These are phyloP conservation scores for Monosporascus sp. DNA, from an alignment of 2,329 filamentous ascomycete species.

Conservation along the genomic window DNA sequence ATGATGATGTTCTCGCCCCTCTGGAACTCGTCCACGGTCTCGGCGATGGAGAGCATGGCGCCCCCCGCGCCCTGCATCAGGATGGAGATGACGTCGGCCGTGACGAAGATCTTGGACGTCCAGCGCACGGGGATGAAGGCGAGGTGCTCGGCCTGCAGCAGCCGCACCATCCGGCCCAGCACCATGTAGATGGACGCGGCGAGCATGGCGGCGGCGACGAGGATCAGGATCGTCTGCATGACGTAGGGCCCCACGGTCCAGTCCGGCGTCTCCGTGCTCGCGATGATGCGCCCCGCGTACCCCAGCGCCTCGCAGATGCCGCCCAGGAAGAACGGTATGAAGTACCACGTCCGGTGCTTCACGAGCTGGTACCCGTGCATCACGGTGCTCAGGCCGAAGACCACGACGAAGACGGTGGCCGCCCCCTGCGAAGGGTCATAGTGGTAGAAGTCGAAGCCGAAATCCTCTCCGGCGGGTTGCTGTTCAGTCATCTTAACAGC, in stretches of 20 bases:
- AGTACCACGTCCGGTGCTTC: conserved; percentile 43
- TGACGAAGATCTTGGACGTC: conserved; percentile 43
- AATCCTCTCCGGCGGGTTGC: background rate
- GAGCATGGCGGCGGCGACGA: conserved; percentile 16
- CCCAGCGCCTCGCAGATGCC: conserved; percentile 38
- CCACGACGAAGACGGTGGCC: conserved; percentile 36
- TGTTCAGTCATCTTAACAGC: background rate
- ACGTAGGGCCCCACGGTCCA: conserved; percentile 14
- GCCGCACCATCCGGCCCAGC: conserved; percentile 26
- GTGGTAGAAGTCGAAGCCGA: conserved; percentile 30
- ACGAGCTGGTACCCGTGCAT: conserved; percentile 37
- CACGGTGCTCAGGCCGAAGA: conserved; percentile 36
- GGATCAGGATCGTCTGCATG: conserved; percentile 16
- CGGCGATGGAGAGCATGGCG: conserved; percentile 32
- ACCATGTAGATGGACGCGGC: conserved; percentile 34
- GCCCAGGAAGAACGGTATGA: conserved; percentile 48
- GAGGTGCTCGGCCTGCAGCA: conserved; percentile 12
- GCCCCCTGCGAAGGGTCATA: conserved; percentile 42
- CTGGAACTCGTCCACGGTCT: conserved; percentile 19
- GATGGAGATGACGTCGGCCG: conserved; percentile 40
- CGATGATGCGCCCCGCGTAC: conserved; percentile 1
- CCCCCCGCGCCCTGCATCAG: conserved; percentile 37
- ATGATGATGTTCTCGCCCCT: conserved; percentile 40
- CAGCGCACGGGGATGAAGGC: conserved; percentile 16
- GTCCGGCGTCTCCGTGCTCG: background rate